phyloP scores from a whole-genome alignment of 257 asterid species.

The Nicotiana tabacum region DNA sequence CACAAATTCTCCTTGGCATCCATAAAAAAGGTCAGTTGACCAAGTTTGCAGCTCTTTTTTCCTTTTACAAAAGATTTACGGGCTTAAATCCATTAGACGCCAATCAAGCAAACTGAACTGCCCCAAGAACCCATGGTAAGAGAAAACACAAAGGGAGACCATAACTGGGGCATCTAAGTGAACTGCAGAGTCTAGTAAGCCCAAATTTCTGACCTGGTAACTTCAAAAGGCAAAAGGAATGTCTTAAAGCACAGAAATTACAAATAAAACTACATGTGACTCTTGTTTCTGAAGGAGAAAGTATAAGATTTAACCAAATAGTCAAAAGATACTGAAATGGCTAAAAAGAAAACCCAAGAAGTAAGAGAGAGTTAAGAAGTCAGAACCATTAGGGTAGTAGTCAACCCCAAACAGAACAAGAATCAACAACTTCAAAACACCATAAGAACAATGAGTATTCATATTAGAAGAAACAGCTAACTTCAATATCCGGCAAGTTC shows the following conservation, averaged over 20 bases:
- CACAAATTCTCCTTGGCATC: background rate
- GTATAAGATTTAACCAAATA: background rate
- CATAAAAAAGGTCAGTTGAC: background rate
- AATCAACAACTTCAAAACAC: background rate
- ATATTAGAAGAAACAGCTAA: conserved; percentile 2
- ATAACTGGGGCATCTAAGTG: background rate
- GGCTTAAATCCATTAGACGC: background rate
- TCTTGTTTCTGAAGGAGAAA: background rate
- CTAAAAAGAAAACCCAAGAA: background rate
- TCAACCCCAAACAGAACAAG: background rate
- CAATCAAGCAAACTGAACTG: background rate
- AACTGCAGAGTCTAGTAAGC: background rate
- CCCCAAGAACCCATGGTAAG: background rate
- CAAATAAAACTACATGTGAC: background rate
- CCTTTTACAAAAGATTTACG: background rate
- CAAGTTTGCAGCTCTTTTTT: background rate
- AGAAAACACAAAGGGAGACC: background rate
- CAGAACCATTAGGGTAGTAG: background rate
- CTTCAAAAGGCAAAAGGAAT: background rate
- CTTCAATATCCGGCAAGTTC: background rate
- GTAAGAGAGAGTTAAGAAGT: background rate
- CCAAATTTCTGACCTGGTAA: background rate
- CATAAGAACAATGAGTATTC: background rate
- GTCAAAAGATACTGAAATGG: background rate
- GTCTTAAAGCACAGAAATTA: background rate